These are phyloP conservation scores for Globisporangium nagaii DNA, from an alignment of 352 stramenopile genomes.

Conservation along the genomic window DNA sequence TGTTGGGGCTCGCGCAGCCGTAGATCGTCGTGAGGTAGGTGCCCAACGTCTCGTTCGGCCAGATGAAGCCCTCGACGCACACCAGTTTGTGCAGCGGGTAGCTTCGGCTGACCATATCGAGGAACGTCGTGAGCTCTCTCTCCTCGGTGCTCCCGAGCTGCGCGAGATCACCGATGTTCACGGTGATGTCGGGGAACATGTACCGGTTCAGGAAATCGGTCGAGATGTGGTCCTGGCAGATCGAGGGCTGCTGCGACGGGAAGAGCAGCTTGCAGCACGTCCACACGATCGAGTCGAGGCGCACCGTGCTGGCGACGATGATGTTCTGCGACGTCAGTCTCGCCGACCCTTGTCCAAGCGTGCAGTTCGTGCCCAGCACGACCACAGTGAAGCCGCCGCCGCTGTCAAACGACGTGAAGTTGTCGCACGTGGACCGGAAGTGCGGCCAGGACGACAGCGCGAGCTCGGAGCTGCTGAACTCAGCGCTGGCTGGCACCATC, in stretches of 20 bases:
- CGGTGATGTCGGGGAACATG: conserved; percentile 8
- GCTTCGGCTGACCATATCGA: conserved; percentile 18
- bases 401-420: conserved; percentile 13
- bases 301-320: conserved; percentile 13
- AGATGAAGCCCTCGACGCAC: conserved; percentile 18
- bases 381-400: conserved; percentile 11
- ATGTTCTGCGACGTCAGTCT: conserved; percentile 8
- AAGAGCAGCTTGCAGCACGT: conserved; percentile 18
- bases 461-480: background rate
- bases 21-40: conserved; percentile 12
- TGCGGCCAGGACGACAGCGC: conserved; percentile 12
- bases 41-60: conserved; percentile 10
- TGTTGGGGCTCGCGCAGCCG: conserved; percentile 18
- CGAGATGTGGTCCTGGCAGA: conserved; percentile 18
- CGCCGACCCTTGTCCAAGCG: conserved; percentile 1
- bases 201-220: conserved; percentile 17
- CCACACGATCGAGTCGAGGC: conserved; percentile 19
- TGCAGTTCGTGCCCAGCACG: conserved; percentile 14
- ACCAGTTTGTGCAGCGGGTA: conserved; percentile 14
- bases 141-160: conserved; percentile 7
- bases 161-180: background rate
- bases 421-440: conserved; percentile 14
- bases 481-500: background rate
- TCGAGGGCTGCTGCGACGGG: conserved; percentile 12
- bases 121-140: conserved; percentile 12